Percentiles rank a stretch among this genome's conserved stretches.
phyloP scores from a whole-genome alignment of 306 rosid genomes.

The Malus orientalis region DNA sequence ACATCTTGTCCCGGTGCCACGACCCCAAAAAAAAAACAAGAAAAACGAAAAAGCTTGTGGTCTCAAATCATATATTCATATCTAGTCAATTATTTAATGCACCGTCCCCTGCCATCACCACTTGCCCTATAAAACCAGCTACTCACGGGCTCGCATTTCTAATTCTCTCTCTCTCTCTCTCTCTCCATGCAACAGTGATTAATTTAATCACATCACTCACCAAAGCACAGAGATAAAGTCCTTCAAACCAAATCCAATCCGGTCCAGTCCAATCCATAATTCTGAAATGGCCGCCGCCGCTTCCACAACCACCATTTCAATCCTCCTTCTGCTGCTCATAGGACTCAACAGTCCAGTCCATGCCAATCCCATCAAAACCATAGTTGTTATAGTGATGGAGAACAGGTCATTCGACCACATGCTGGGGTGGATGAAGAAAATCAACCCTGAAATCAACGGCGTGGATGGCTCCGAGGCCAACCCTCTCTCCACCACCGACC shows the following conservation, averaged over 20 bases:
- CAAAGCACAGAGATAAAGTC: not conserved
- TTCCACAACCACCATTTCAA: not conserved
- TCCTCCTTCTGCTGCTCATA: not conserved
- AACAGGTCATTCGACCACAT: conserved; percentile 95
- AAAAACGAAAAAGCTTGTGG: not conserved
- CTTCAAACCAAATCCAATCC: not conserved
- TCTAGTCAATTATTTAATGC: not conserved
- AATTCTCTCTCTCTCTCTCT: not conserved
- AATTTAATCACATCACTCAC: not conserved
- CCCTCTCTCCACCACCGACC: conserved; percentile 29
- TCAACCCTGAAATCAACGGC: conserved; percentile 69
- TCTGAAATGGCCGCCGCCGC: not conserved
- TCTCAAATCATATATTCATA: not conserved
- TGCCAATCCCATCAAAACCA: conserved; percentile 57
- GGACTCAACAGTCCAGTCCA: not conserved
- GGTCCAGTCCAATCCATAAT: not conserved
- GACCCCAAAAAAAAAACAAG: not conserved
- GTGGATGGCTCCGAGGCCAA: conserved; percentile 61
- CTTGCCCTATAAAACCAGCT: not conserved
- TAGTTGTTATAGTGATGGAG: conserved; percentile 83
- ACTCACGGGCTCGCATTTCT: not conserved
- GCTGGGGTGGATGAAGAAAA: conserved; percentile 89
- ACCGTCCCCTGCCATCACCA: not conserved
- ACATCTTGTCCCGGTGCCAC: not conserved
- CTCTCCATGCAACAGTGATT: not conserved